phyloP scores from a whole-genome alignment of 148 eudicot species.

The Bassia scoparia region DNA sequence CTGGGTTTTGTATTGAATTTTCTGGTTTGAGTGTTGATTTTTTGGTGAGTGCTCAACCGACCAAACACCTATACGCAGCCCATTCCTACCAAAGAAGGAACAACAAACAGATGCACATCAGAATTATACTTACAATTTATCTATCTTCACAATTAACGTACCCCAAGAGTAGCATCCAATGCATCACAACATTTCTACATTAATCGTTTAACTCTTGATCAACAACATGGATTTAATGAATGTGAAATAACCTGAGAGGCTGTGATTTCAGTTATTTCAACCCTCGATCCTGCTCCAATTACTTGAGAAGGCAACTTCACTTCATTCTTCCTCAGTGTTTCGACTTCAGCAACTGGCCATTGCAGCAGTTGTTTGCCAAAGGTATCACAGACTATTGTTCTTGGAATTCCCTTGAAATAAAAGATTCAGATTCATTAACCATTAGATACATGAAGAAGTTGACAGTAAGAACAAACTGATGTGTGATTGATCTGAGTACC shows the following conservation, averaged over 20 bases:
- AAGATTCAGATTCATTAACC: not conserved
- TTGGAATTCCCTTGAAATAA: slow-evolving; percentile 32
- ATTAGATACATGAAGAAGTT: not conserved
- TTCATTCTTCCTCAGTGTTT: slow-evolving; percentile 25
- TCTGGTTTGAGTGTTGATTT: too few species aligned
- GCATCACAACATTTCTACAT: too few species aligned
- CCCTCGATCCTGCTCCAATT: slow-evolving; percentile 21
- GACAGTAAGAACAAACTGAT: not conserved
- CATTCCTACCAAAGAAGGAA: too few species aligned
- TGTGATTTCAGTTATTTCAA: slow-evolving; percentile 34
- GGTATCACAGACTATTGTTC: slow-evolving; percentile 32
- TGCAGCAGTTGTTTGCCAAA: slow-evolving; percentile 36
- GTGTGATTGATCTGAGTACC: slow-evolving; percentile 13
- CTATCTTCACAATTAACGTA: too few species aligned
- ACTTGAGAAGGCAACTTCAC: slow-evolving; percentile 18
- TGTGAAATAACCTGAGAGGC: slow-evolving; percentile 34
- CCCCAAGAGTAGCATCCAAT: too few species aligned
- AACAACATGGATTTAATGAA: too few species aligned
- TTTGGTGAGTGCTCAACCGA: too few species aligned
- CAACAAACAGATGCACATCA: too few species aligned
- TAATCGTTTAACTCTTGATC: too few species aligned
- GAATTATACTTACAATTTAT: too few species aligned
- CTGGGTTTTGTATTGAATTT: too few species aligned
- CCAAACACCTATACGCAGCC: too few species aligned
- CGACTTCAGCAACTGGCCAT: slow-evolving; percentile 44